Conservation (phyloP, 2,329 filamentous ascomycete genomes). For the Trichophyton benhamiae region DNA sequence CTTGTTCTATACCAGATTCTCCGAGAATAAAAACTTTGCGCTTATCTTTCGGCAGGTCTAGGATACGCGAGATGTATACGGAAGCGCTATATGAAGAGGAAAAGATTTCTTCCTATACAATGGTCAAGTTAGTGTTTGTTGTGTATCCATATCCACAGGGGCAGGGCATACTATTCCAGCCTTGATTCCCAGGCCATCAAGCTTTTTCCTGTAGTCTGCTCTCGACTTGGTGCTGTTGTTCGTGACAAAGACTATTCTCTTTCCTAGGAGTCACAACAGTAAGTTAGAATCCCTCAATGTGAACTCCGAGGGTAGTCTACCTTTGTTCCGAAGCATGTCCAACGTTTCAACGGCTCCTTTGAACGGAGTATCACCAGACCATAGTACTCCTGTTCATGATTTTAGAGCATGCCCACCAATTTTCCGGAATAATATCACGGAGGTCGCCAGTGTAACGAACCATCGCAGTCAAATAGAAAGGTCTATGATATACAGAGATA, state of each 20-base stretch:
- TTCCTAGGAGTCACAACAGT: conserved; percentile 45
- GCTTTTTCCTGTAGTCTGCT: conserved; percentile 82
- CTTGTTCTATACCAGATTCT: conserved; percentile 80
- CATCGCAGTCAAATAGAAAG: conserved; percentile 95
- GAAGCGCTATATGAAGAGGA: conserved; percentile 89
- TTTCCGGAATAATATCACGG: neutral
- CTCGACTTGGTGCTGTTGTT: conserved; percentile 98
- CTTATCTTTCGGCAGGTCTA: conserved; percentile 62
- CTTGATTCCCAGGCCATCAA: conserved; percentile 67
- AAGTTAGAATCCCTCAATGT: neutral
- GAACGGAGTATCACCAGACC: conserved; percentile 88
- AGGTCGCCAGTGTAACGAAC: conserved; percentile 38
- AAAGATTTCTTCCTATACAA: conserved; percentile 71
- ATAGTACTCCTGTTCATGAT: conserved; percentile 65
- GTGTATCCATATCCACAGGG: neutral
- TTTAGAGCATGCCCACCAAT: conserved; percentile 3
- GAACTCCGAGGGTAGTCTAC: conserved; percentile 33
- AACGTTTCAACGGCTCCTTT: conserved; percentile 76
- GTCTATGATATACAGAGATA: conserved; percentile 41
- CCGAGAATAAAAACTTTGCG: conserved; percentile 93
- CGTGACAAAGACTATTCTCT: conserved; percentile 88
- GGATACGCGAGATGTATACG: conserved; percentile 89
- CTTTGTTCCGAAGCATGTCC: conserved; percentile 66
- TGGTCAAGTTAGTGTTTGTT: neutral
- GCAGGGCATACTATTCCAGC: conserved; percentile 45